Conservation (phyloP, 305 asterid genomes). For the Ilex paraguariensis region DNA sequence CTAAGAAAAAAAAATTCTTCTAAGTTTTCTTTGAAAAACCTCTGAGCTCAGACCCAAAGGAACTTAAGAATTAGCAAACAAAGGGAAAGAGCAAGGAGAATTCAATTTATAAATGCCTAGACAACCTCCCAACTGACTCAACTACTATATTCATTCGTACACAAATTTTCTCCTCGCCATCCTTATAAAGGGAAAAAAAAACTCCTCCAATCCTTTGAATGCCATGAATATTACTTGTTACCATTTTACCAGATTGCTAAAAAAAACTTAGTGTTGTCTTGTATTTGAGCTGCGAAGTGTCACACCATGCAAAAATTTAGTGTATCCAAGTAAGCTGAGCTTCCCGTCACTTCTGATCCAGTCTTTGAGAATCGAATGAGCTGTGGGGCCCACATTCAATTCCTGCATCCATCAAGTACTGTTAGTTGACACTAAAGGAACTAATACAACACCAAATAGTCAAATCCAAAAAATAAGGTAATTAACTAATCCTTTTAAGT, state of each 20-base stretch:
- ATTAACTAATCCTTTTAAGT: neutral
- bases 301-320: constrained; percentile 92
- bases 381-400: constrained; percentile 65
- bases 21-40: too few species aligned
- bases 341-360: constrained; percentile 73
- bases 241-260: neutral
- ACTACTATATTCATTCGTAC: constrained; percentile 11
- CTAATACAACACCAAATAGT: neutral
- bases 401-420: constrained; percentile 45
- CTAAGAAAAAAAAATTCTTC: too few species aligned
- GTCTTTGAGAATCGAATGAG: constrained; percentile 70
- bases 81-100: neutral
- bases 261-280: constrained; percentile 49
- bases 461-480: neutral
- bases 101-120: neutral
- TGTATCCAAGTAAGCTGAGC: constrained; percentile 70
- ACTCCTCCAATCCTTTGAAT: constrained; percentile 2
- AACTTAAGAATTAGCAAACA: too few species aligned
- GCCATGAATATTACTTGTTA: neutral
- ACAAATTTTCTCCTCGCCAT: constrained; percentile 7
- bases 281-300: constrained; percentile 69
- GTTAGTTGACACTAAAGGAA: too few species aligned
- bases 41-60: too few species aligned
- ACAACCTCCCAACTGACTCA: constrained; percentile 3
- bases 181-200: constrained; percentile 4